Evolutionary conservation across 108 stramenopile genomes (phyloP).

Genomic region (Aurantiochytrium sp.): DNA sequence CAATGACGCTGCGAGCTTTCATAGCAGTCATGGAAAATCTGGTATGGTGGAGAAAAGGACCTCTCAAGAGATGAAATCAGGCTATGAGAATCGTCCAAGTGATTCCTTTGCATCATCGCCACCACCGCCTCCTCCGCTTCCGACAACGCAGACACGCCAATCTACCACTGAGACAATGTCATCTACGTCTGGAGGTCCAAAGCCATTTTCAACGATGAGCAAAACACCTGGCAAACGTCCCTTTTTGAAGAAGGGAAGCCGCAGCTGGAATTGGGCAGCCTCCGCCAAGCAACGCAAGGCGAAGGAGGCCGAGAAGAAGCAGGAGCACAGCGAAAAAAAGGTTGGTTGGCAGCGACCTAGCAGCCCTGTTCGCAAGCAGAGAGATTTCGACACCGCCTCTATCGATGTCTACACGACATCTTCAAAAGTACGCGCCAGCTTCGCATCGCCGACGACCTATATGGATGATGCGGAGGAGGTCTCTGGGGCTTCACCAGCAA

Average conservation of each 20-base stretch:
- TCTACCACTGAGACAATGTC: background rate
- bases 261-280: background rate
- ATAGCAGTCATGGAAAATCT: too few relatives aligned
- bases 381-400: too few relatives aligned
- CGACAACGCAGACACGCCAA: background rate
- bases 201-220: background rate
- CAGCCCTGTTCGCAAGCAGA: too few relatives aligned
- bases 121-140: background rate
- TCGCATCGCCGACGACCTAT: too few relatives aligned
- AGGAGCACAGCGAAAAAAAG: too few relatives aligned
- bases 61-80: too few relatives aligned
- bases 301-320: background rate
- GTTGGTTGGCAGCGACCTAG: too few relatives aligned
- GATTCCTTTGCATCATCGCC: background rate
- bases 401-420: too few relatives aligned
- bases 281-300: background rate
- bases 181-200: background rate
- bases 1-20: too few relatives aligned
- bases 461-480: background rate
- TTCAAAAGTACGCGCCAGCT: too few relatives aligned
- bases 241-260: constrained; percentile 1
- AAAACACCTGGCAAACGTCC: background rate
- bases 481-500: background rate
- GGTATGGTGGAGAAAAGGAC: too few relatives aligned
- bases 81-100: too few relatives aligned